Conservation (phyloP, 768 basidiomycete genomes). For the Galerina sulciceps region DNA sequence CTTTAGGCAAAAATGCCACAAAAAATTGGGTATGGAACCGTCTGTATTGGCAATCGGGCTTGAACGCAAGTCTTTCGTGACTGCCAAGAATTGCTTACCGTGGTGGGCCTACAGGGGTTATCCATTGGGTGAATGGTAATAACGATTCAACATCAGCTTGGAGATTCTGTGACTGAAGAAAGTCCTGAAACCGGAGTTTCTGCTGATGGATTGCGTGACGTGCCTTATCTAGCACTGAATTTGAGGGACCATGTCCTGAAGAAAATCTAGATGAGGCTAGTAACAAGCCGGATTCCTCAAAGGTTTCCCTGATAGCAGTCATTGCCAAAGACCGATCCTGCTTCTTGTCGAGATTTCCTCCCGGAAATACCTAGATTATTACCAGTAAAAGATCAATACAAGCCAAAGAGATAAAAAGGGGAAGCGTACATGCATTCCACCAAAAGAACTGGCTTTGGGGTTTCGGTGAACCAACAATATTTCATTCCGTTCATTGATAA, state of each 20-base stretch:
- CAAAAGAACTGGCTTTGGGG: slow-evolving; percentile 65
- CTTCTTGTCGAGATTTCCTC: slow-evolving; percentile 66
- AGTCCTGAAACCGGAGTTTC: slow-evolving; percentile 51
- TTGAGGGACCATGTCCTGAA: slow-evolving; percentile 26
- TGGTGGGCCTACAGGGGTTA: slow-evolving; percentile 61
- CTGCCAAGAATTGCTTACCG: slow-evolving; percentile 39
- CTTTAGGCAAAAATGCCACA: slow-evolving; percentile 58
- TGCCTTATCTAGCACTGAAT: slow-evolving; percentile 52
- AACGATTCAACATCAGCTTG: slow-evolving; percentile 48
- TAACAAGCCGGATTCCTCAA: slow-evolving; percentile 75
- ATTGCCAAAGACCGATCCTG: slow-evolving; percentile 61
- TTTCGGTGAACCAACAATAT: slow-evolving; percentile 74
- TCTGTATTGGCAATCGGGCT: slow-evolving; percentile 34
- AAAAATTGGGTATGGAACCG: slow-evolving; percentile 78
- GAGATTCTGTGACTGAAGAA: slow-evolving; percentile 51
- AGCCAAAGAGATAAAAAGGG: background rate
- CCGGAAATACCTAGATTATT: slow-evolving; percentile 70
- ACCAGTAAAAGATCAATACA: background rate
- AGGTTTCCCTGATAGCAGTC: slow-evolving; percentile 77
- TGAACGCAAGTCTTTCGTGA: background rate
- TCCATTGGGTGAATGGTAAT: slow-evolving; percentile 77
- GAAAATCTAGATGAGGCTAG: slow-evolving; percentile 47
- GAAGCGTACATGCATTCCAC: slow-evolving; percentile 62
- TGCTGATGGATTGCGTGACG: slow-evolving; percentile 61
- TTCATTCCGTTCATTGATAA: slow-evolving; percentile 70